Evolutionary conservation across 2,329 filamentous ascomycete genomes (phyloP), one percentile per base, ranked within the genome.

Genomic region (Trichoderma brevicompactum): DNA sequence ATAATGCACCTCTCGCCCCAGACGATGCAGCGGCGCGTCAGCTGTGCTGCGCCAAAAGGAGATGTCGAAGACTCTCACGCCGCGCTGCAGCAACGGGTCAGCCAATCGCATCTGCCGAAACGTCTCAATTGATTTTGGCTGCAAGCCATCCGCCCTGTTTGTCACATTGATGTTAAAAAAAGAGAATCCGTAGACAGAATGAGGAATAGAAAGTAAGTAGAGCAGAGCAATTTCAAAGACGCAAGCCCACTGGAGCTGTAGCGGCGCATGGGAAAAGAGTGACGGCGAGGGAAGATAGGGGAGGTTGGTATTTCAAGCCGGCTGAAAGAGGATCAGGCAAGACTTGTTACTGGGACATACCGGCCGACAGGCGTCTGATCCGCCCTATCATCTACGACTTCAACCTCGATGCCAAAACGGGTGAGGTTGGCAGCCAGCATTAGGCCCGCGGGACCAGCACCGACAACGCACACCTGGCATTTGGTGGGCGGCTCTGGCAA

Each of bases 61-160:
- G 67, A 92, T 92, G 72, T 92, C 90, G 75, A 89, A 91, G 50
- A 92, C 86, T 52, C 85, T 86, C 56, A 89, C 89, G 36, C 88
- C 89, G 70, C 87, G 84, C 68, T 85, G 85, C 48, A 92, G 76
- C 36, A 92, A 76, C 1, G 85, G 80, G 68, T 92, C 89, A n/a
- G 86, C 88, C n/a, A 92, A 78, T 40, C 89, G 82, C 80, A 92
- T 87, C 77, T 92, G 89, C 68, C 86, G 85, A 70, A 92, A 85
- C 0, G 90, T 92, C 78, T 92, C 90, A 71, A 93, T 91, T 1
- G 89, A 90, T 77, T 92, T 92, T 50, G 90, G 90, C 72, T 92
- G 90, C 60, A 92, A 79, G 46, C 90, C 90, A 74, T 92, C 90
- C 68, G 89, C 89, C 74, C 82, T 84, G 71, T 65, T 53, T 59